Evolutionary conservation across 805 yeast species (phyloP), one percentile per base, ranked within the genome.

Genomic region (Metschnikowia borealis): DNA sequence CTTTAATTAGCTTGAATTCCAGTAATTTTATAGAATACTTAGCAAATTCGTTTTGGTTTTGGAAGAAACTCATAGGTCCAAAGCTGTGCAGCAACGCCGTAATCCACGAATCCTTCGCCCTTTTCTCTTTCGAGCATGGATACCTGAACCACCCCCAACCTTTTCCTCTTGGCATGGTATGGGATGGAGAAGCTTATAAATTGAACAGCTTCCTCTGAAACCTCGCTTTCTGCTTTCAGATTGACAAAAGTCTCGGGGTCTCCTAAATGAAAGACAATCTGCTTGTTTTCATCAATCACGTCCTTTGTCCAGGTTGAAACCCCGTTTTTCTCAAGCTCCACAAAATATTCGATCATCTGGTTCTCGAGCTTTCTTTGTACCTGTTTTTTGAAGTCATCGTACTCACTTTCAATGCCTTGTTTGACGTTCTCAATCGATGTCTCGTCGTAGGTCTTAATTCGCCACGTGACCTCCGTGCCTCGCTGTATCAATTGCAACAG

Each of bases 101-200:
- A 54, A 20, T 37, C 46, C n/a, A 41, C 42, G 15, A 14, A 37
- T n/a, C 34, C 38, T 11, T 36, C 46, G 5, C 46, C 52, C 6
- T 44, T 39, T 3, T 62, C 63, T 5, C 51, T 43, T 38, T 67
- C 59, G 20, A 67, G 47, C 54, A 73, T 57, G 47, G 65, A 66
- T 2, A 68, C 65, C 49, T 65, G 69, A 3, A 69, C 54, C 2
- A 68, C 61, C 0, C 75, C 78, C 35, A 66, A 51, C 38, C 75
- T 53, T 31, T 58, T 55, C 33, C 32, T 48, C 1, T 47, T 43
- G 10, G 62, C 44, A 46, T 53, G 66, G 45, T 68, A 63, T 2
- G 74, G 73, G 4, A 70, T 49, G 1, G 74, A 66, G 40, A 72
- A 54, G 49, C 68, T 68, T n/a, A 71, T 62, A 49, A 73, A 70